Base-by-base conservation (phyloP, 2,329 filamentous ascomycete species). In the Claviceps sp. region DNA sequence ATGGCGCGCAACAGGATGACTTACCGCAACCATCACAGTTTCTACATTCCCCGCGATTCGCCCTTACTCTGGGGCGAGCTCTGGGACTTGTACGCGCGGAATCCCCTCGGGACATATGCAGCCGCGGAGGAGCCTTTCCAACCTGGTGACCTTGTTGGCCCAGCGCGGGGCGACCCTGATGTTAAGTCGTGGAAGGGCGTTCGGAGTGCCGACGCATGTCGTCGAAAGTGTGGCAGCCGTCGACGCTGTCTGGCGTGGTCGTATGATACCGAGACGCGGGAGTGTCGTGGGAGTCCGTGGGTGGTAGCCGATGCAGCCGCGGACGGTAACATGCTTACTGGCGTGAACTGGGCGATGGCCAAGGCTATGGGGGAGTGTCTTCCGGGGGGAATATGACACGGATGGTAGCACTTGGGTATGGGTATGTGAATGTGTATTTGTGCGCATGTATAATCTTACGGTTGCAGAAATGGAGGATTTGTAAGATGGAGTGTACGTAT, bases 61-160 rank as follows among this genome's bases (percentile, higher is more conserved):
- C 71, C 74, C 0, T 65, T 78, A 6, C 64, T 71, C 50, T 78
- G 76, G 76, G 65, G 69, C 38, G 68, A 77, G 44, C 57, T 80
- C 23, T 76, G 74, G 68, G 62, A 68, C 45, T 64, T 76, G 14
- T 78, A 76, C 57, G 70, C 68, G 14, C 64, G 65, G 39, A 64
- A 68, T 45, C 60, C 68, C 47, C 60, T 74, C 55, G 62, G 65
- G 13, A 62, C 62, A 8, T 68, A 74, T 52, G 60, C 64, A 49
- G 57, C 17, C 34, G 0, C 37, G 6, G 1, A 38, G 5, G 58
- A 64, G 47, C 67, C 52, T 11, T 43, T 26, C n/a, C 49, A 60
- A 23, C 66, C 68, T 40, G 66, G 67, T 54, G 75, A 80, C 57
- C 72, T 74, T 57, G 75, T 79, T 16, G 76, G 76, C n/a, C 67